These are phyloP conservation scores for Phoma sp. DNA, from an alignment of 2,329 filamentous ascomycete genomes.

Conservation along the genomic window DNA sequence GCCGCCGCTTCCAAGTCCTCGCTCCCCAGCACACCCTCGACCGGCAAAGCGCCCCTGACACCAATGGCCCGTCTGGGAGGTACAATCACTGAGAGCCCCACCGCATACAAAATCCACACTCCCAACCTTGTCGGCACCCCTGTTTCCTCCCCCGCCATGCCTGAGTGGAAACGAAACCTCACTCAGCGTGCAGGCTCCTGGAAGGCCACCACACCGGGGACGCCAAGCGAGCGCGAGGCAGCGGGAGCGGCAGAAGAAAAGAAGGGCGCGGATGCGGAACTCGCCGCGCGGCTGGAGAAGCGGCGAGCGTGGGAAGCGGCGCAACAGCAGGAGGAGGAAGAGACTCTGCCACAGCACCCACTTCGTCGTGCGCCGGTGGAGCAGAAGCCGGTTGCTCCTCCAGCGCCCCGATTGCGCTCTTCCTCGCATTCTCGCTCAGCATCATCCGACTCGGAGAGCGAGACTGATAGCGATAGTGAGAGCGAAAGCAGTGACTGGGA, in stretches of 20 bases:
- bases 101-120: background rate
- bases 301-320: slow-evolving; percentile 9
- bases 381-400: background rate
- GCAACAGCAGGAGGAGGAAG: background rate
- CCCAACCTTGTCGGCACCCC: background rate
- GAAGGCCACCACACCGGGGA: no score
- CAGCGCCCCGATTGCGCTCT: background rate
- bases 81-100: background rate
- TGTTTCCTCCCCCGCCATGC: background rate
- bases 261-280: slow-evolving; percentile 1
- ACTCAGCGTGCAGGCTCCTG: slow-evolving; percentile 2
- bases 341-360: background rate
- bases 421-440: background rate
- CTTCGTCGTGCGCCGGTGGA: background rate
- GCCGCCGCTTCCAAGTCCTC: slow-evolving; percentile 12
- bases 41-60: slow-evolving; percentile 12
- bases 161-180: slow-evolving; percentile 5
- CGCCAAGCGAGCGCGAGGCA: background rate
- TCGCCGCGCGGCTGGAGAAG: slow-evolving; percentile 12
- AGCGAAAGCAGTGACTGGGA: background rate
- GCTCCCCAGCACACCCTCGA: background rate
- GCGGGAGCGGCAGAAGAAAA: slow-evolving; percentile 4
- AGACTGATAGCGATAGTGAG: background rate
- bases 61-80: slow-evolving; percentile 26
- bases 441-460: background rate